Evolutionary conservation across 2,329 filamentous ascomycete genomes (phyloP), one percentile per base, ranked within the genome.

Genomic region (Xylaria multiplex): DNA sequence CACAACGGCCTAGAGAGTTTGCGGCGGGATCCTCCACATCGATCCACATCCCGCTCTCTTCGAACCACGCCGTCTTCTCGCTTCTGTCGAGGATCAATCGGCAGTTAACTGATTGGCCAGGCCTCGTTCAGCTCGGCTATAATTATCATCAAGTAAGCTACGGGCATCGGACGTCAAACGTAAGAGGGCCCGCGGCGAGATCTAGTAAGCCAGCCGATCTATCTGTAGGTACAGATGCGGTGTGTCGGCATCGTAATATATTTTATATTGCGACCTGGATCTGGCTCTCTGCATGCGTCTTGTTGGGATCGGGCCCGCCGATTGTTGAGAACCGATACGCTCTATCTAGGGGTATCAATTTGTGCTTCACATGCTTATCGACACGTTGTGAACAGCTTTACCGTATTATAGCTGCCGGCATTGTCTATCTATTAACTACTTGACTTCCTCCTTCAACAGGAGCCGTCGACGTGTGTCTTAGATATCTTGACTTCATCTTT

Each of bases 51-150:
- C 62, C 59, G 48, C 48, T 40, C 22, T 57, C 53, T 59, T 59
- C 40, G 42, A 57, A 61, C 61, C 58, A 59, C 55, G 64, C 59
- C 46, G 37, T 43, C 37, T 53, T 46, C 50, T 61, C 59, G 68
- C 65, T 65, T 67, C 65, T 52, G 58, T 65, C 42, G 46, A 60
- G 45, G 24, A 57, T 64, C 57, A 63, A 68, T 74, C 72, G 74
- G 74, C 73, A 76, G 57, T 74, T 74, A 32, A 59, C 68, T 76
- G 69, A 76, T 76, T 75, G 73, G 74, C 52, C 58, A 27, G 37
- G 32, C 14, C 9, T 6, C 3, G 40, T 40, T 54, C 59, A 59
- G 22, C 63, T 35, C 66, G 63, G 62, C 66, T 69, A 71, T 68
- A 67, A 68, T 73, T 68, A 74, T 57, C 62, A 43, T 66, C 60